Base-by-base conservation (phyloP, 495 filamentous ascomycete genomes). In the Trichoderma virens region DNA sequence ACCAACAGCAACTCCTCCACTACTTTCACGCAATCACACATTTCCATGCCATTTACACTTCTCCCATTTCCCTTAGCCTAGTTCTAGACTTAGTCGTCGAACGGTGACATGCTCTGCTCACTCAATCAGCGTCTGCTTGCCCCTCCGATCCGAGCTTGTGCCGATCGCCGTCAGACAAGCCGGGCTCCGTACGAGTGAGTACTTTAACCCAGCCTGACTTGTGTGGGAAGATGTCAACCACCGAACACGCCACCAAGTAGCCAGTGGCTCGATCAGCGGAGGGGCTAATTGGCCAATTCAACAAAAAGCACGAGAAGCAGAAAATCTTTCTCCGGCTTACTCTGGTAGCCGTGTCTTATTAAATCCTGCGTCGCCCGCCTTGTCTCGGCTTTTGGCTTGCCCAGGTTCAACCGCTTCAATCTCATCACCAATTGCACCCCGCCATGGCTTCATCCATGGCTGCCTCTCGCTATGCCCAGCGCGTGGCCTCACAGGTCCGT, bases 391-490 rank as follows among this genome's bases (percentile, higher is more conserved):
- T 7, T 0, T 61, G 9, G 30, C 7, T 34, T 61, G 16, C n/a
- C 18, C 20, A 35, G 32, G 32, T 20, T 13, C 20, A 47, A 7
- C 7, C 11, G 23, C 23, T 56, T 27, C 16, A 4, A 9, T 56
- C 51, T 30, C 51, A 28, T 30, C 20, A 11, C 35, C 27, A 61
- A 8, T 30, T 34, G 9, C 27, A n/a, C 59, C 59, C 35, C 31
- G 31, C 59, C n/a, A 61, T 39, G 35, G 59, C 31, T n/a, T n/a
- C 31, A 30, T 16, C 51, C 23, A 8, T 16, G 51, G 51, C 51
- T 13, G 27, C 51, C 25, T 14, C 51, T 56, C 62, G 62, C 30
- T 35, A 63, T 43, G 23, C 31, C 18, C 62, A 56, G 45, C 41
- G 62, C 28, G 34, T 63, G 25, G 39, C 11, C 18, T 13, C 25